These are phyloP conservation scores for Erodium maritimum DNA, from an alignment of 345 rosid genomes.

Conservation along the genomic window DNA sequence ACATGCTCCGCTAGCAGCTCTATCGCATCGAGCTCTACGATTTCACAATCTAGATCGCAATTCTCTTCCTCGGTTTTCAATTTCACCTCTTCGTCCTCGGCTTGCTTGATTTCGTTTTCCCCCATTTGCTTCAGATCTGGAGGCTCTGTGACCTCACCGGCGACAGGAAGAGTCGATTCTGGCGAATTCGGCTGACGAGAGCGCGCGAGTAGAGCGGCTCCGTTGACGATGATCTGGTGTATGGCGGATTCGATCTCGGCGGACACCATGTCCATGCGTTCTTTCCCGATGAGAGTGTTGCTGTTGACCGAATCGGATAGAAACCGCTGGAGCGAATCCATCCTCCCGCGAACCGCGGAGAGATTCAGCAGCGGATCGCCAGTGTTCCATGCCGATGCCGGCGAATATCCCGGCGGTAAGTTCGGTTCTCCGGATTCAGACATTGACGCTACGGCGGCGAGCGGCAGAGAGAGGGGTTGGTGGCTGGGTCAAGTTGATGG, in stretches of 20 bases:
- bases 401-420: not conserved
- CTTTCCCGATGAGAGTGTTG: constrained; percentile 19
- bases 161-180: not conserved
- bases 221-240: constrained; percentile 36
- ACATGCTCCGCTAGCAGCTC: constrained; percentile 53
- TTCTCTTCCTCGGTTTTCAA: constrained; percentile 11
- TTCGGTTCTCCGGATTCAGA: not conserved
- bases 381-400: constrained; percentile 5
- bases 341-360: constrained; percentile 19
- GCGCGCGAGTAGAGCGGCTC: constrained; percentile 32
- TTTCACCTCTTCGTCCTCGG: not conserved
- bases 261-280: constrained; percentile 39
- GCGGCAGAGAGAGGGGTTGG: not conserved
- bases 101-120: not conserved
- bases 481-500: no score
- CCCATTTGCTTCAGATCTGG: not conserved
- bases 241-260: constrained; percentile 41
- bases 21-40: constrained; percentile 50
- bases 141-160: not conserved
- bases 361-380: constrained; percentile 25
- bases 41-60: constrained; percentile 19
- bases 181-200: constrained; percentile 6
- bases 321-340: constrained; percentile 36
- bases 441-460: not conserved
- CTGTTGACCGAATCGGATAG: constrained; percentile 29